Conservation (phyloP, 1,139 yeast species). For the Candida sp. region DNA sequence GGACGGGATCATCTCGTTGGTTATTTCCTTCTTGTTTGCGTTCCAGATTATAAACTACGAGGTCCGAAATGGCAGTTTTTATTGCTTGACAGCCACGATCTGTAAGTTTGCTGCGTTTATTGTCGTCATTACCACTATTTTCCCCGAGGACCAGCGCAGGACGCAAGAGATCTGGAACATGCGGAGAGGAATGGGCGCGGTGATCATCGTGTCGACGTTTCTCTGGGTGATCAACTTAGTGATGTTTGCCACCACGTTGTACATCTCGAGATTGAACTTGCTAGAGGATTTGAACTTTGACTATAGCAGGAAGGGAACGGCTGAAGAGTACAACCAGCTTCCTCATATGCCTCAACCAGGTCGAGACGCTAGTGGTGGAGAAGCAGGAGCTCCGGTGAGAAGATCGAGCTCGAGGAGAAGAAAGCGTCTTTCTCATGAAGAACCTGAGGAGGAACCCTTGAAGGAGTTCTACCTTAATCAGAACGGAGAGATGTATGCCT, state of each 20-base stretch:
- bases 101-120: slow-evolving; percentile 18
- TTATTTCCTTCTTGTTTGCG: slow-evolving; percentile 39
- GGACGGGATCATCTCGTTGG: slow-evolving; percentile 37
- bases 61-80: slow-evolving; percentile 46
- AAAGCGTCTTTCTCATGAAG: slow-evolving; percentile 2
- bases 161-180: slow-evolving; percentile 29
- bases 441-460: slow-evolving; percentile 20
- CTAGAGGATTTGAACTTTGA: slow-evolving; percentile 42
- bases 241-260: slow-evolving; percentile 44
- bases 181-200: slow-evolving; percentile 42
- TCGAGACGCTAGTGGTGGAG: neutral
- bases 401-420: slow-evolving; percentile 6
- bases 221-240: slow-evolving; percentile 44
- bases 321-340: slow-evolving; percentile 8
- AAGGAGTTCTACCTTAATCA: slow-evolving; percentile 36
- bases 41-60: slow-evolving; percentile 42
- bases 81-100: slow-evolving; percentile 37
- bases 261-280: slow-evolving; percentile 43
- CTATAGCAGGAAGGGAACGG: slow-evolving; percentile 18
- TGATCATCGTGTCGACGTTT: slow-evolving; percentile 43
- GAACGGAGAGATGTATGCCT: slow-evolving; percentile 39
- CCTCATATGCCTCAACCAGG: neutral
- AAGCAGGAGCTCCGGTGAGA: neutral
- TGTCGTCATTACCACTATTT: slow-evolving; percentile 13
- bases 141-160: slow-evolving; percentile 20